Evolutionary conservation across 2,329 filamentous ascomycete species (phyloP), one percentile per base, ranked within the genome.

Genomic region (Diaporthe velutina): DNA sequence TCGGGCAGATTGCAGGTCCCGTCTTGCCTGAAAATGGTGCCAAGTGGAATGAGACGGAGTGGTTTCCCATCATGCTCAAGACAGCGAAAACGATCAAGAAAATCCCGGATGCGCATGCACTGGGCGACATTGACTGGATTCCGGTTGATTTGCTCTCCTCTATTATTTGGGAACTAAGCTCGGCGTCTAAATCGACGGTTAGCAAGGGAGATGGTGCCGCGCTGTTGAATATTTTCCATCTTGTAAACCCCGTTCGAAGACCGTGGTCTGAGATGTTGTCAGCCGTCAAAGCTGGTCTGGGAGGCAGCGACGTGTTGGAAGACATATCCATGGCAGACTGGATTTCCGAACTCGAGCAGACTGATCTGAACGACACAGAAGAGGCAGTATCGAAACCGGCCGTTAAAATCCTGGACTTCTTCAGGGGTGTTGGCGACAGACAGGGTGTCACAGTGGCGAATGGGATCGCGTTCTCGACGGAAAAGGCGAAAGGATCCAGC

Each of bases 1-100:
- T 79, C 8, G 78, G 78, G 7, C 78, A 79, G 58, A 75, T 79
- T 22, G 77, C 77, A 1, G 78, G 78, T 0, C 76, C 78, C 17
- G 40, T 50, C 19, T 30, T n/a, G 12, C 38, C 50, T 2, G 54
- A 19, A 1, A 74, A 77, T 15, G 45, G 70, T 1, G 77, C 64
- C 9, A 45, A 38, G n/a, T 79, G 78, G 78, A 76, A 73, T 54
- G n/a, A 64, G 30, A 61, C 73, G 1, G 78, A 79, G 33, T 79
- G 78, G 78, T 74, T 79, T 13, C 78, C 77, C 8, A 60, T 75
- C 8, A 71, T 79, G 50, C 30, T 79, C 48, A 76, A 58, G 52
- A 78, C 73, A 0, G 75, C 70, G 9, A 75, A 75, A 35, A 40
- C 55, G 6, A 70, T 75, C 2, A 28, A 70, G 2, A 77, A 74